Evolutionary conservation across 2,329 filamentous ascomycete genomes (phyloP), one percentile per base, ranked within the genome.

Genomic region (Scleromitrula shiraiana): DNA sequence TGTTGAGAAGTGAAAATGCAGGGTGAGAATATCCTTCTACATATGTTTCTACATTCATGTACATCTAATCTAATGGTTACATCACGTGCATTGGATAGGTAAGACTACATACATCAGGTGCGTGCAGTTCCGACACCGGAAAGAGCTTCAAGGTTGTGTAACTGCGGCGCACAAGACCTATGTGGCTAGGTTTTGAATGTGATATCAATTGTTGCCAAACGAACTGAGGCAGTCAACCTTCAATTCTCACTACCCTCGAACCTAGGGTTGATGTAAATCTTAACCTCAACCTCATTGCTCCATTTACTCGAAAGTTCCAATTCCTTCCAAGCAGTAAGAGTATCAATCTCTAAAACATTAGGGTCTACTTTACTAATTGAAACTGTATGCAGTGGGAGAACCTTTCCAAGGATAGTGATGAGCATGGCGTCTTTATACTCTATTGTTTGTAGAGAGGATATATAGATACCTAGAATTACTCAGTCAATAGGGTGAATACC

Each of bases 211-310:
- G n/a, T n/a, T n/a, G n/a, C n/a, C n/a, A n/a, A n/a, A n/a, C n/a
- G n/a, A n/a, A n/a, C n/a, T n/a, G n/a, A n/a, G n/a, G n/a, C n/a
- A n/a, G n/a, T n/a, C n/a, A n/a, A n/a, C 7, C 8, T 33, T 12
- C 24, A 0, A 12, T 41, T 29, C 17, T 3, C 41, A 24, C 8
- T 10, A 24, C 17, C 24, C 26, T 22, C 23, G 19, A 7, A 20
- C 12, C 7, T 26, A n/a, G 50, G 49, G 26, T 55, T 58, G 40
- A 62, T 50, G 38, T 54, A 57, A 41, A 62, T 54, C 49, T 57
- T 82, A 35, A 94, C 69, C 52, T 78, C 73, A 30, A 89, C 75
- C 64, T 94, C 86, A 63, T 95, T 95, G 55, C 80, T 83, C 83
- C 86, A 94, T 7, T 83, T 80, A 30, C 78, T 75, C 50, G 80